Conservation (phyloP, 257 asterid species). For the Fraxinus americana region DNA sequence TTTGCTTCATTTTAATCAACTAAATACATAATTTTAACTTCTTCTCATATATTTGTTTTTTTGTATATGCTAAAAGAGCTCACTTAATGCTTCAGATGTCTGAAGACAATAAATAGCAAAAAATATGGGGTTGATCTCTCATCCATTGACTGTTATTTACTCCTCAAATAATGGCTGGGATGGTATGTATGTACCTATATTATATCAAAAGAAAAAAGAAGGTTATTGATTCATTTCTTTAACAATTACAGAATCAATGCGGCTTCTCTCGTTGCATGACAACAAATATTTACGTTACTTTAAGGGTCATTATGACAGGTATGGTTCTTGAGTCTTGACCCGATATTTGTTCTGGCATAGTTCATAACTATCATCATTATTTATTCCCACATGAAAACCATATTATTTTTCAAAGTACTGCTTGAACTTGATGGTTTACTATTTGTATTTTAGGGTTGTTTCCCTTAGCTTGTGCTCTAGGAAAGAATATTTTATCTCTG, state of each 20-base stretch:
- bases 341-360: slow-evolving; percentile 12
- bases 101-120: slow-evolving; percentile 96
- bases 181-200: slow-evolving; percentile 50
- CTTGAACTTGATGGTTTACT: not conserved
- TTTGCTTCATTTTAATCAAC: slow-evolving; percentile 1
- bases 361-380: not conserved
- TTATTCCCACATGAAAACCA: not conserved
- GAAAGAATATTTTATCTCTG: slow-evolving; percentile 88
- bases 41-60: slow-evolving; percentile 5
- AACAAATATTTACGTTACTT: slow-evolving; percentile 97
- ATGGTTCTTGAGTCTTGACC: slow-evolving; percentile 34
- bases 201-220: slow-evolving; percentile 17
- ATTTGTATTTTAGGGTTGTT: slow-evolving; percentile 67
- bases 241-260: slow-evolving; percentile 77
- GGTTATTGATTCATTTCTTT: slow-evolving; percentile 25
- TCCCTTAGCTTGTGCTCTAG: slow-evolving; percentile 84
- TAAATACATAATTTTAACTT: not conserved
- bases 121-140: slow-evolving; percentile 97
- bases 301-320: slow-evolving; percentile 99
- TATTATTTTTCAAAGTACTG: slow-evolving; percentile 6
- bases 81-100: slow-evolving; percentile 54
- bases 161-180: slow-evolving; percentile 99
- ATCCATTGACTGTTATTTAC: slow-evolving; percentile 92
- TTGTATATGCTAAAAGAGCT: slow-evolving; percentile 26
- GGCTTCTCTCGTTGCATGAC: slow-evolving; percentile 93